Evolutionary conservation across 2,329 filamentous ascomycete species (phyloP).

Genomic region (Nemania diffusa): DNA sequence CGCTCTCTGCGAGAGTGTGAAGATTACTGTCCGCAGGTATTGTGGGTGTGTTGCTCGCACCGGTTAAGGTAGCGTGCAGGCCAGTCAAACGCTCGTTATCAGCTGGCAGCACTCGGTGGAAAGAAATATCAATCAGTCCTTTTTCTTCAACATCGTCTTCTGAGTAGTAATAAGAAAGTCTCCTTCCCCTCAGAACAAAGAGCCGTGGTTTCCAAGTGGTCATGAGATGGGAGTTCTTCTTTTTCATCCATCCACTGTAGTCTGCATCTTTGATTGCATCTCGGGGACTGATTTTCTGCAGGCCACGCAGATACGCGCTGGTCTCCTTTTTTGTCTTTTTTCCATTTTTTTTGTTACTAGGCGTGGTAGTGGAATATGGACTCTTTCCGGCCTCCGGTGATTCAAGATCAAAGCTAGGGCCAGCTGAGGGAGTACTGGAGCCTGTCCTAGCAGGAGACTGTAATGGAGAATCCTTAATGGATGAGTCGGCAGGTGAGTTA

Average conservation of each 20-base stretch:
- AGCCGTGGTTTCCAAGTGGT: conserved; percentile 96
- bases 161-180: conserved; percentile 95
- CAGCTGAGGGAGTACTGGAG: conserved; percentile 74
- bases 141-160: conserved; percentile 93
- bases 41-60: conserved; percentile 77
- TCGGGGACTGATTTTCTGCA: conserved; percentile 81
- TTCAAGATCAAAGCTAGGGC: conserved; percentile 80
- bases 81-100: conserved; percentile 91
- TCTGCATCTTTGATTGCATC: conserved; percentile 89
- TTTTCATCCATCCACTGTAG: conserved; percentile 99
- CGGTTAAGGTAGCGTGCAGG: conserved; percentile 90
- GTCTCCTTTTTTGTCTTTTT: conserved; percentile 92
- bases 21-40: conserved; percentile 60
- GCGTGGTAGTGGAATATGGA: conserved; percentile 60
- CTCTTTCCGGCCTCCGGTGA: conserved; percentile 73
- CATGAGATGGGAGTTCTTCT: conserved; percentile 95
- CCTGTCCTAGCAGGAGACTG: conserved; percentile 79
- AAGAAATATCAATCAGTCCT: conserved; percentile 96
- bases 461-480: conserved; percentile 62
- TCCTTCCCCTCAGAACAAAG: conserved; percentile 92
- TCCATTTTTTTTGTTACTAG: conserved; percentile 59
- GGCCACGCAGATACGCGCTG: conserved; percentile 88
- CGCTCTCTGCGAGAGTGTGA: conserved; percentile 56
- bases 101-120: conserved; percentile 94
- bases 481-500: conserved; percentile 61